Percentiles rank a stretch among this genome's conserved stretches.
These are phyloP conservation scores for Immersiporthe knoxdaviesiana DNA, from an alignment of 2,329 filamentous ascomycete species.

Conservation along the genomic window DNA sequence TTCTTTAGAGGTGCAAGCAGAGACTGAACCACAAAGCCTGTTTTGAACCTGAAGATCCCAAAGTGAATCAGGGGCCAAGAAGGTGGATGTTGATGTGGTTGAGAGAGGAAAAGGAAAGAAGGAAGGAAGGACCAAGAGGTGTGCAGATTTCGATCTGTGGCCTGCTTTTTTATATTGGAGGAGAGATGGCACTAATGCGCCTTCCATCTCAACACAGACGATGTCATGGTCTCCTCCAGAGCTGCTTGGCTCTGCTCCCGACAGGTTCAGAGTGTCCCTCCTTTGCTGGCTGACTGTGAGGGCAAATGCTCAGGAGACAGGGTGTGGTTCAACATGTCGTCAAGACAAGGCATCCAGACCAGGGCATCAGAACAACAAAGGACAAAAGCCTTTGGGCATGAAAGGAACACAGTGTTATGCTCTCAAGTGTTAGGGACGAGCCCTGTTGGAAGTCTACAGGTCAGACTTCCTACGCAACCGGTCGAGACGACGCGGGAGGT, in stretches of 20 bases:
- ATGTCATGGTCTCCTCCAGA: background rate
- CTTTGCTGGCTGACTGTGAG: background rate
- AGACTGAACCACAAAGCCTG: background rate
- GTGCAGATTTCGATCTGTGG: background rate
- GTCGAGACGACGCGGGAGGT: background rate
- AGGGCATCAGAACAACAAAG: background rate
- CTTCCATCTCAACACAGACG: background rate
- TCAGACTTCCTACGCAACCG: background rate
- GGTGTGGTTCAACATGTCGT: background rate
- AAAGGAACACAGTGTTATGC: background rate
- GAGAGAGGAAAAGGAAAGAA: background rate
- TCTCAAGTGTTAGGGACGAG: background rate
- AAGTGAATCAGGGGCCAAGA: background rate
- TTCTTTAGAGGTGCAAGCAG: background rate
- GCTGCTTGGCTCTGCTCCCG: background rate
- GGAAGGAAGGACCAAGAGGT: background rate
- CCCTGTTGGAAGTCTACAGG: background rate
- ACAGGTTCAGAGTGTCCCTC: background rate
- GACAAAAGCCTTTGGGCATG: background rate
- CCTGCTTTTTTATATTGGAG: background rate
- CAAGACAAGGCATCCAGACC: background rate
- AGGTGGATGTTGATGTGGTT: background rate
- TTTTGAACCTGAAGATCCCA: background rate
- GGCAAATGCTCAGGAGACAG: no score
- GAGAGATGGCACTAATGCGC: background rate